Base-by-base conservation (phyloP, 2,329 filamentous ascomycete species). In the Botryosphaeria agaves region DNA sequence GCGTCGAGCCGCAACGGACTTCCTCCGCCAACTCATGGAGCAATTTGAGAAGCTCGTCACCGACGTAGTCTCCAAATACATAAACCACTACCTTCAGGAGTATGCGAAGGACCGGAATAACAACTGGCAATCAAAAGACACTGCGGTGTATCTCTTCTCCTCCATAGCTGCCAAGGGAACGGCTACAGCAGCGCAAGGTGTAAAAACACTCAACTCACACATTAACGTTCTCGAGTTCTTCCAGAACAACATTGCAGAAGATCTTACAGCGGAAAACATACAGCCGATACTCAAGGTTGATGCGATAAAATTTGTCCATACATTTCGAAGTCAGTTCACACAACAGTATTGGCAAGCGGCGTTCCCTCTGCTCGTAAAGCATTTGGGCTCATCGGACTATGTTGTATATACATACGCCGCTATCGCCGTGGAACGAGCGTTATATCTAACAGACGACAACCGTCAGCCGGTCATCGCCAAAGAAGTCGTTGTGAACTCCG, bases 81-180 rank as follows among this genome's bases (percentile, higher is more conserved):
- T 91, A 44, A 70, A 77, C 37, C 79, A 85, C 52, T 93, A 91
- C 49, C 66, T 98, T 17, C 56, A 61, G 20, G 66, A 78, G 32
- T 84, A 84, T 45, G 68, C 73, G 32, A 79, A 79, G 52, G 64
- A 74, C 37, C 62, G 63, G 25, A 53, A 58, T 9, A 58, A 66
- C 12, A 84, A 93, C 51, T 98, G 89, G 89, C 92, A 91, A 55
- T 76, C 84, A 29, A 98, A 98, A 60, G 89, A 98, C 48, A 95
- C 87, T 1, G 89, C 89, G n/a, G 77, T 94, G 34, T 95, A 95
- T 47, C 71, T 98, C 11, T 98, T 91, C 62, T 74, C 89, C 21
- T 83, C 89, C 4, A 83, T 95, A 42, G 89, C 89, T 11, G 83
- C 85, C 24, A 93, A 92, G 59, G 89, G 89, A 32, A 70, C 74